Percentiles rank a stretch among this genome's conserved stretches.
Evolutionary conservation across 2,329 filamentous ascomycete species (phyloP).

Genomic region (Chalara sp.): DNA sequence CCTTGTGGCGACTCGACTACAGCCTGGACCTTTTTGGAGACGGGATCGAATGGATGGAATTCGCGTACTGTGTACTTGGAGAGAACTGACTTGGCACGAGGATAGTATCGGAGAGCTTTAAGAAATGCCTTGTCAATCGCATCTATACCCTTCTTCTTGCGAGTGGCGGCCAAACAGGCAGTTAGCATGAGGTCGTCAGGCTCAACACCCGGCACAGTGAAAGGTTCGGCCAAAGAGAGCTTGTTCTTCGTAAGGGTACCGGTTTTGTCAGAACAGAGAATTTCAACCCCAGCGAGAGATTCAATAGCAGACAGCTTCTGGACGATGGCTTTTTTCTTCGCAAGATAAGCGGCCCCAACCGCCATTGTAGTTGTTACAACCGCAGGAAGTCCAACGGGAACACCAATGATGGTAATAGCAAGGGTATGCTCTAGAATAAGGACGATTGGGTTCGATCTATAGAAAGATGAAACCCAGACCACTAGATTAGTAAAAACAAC

Average conservation of each 20-base stretch:
- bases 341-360: conserved; percentile 84
- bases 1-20: conserved; percentile 78
- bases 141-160: conserved; percentile 94
- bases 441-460: conserved; percentile 76
- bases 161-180: conserved; percentile 80
- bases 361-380: conserved; percentile 95
- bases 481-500: conserved; percentile 75
- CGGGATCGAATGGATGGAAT: conserved; percentile 85
- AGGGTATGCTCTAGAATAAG: conserved; percentile 77
- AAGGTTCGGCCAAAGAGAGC: conserved; percentile 79
- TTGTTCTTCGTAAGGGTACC: conserved; percentile 94
- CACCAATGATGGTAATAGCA: conserved; percentile 85
- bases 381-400: conserved; percentile 86
- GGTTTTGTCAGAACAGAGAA: conserved; percentile 92
- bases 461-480: conserved; percentile 84
- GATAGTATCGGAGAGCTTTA: conserved; percentile 77
- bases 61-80: conserved; percentile 79
- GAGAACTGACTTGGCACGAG: conserved; percentile 71
- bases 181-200: conserved; percentile 87
- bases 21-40: conserved; percentile 87
- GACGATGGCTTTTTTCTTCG: conserved; percentile 88
- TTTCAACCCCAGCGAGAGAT: conserved; percentile 86
- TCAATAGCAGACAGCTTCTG: conserved; percentile 90
- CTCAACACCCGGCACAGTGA: conserved; percentile 74
- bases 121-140: conserved; percentile 94